Evolutionary conservation across 2,329 filamentous ascomycete species (phyloP).

Genomic region (Trichoderma atrobrunneum): DNA sequence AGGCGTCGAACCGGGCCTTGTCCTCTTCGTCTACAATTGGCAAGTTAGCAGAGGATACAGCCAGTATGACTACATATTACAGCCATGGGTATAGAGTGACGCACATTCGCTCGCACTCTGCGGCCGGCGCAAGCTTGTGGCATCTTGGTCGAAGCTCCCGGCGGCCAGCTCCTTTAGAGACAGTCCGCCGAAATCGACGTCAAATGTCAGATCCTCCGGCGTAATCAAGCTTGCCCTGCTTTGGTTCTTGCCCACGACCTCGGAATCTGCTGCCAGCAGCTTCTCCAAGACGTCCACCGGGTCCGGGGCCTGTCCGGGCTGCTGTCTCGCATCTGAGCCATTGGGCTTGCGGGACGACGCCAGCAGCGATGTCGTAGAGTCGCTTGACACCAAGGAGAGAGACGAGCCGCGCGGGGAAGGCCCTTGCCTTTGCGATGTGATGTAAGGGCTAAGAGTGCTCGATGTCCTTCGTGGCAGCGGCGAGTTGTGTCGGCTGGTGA

Average conservation of each 20-base stretch:
- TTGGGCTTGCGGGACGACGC: constrained; percentile 62
- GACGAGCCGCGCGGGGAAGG: constrained; percentile 72
- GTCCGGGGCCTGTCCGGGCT: constrained; percentile 50
- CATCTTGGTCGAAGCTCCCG: constrained; percentile 25
- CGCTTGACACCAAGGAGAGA: constrained; percentile 71
- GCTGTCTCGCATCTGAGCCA: constrained; percentile 65
- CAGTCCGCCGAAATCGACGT: constrained; percentile 76
- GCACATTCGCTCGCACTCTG: constrained; percentile 72
- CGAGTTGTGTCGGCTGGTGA: constrained; percentile 67
- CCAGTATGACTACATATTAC: not conserved
- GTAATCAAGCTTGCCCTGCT: constrained; percentile 32
- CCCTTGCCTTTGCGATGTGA: constrained; percentile 65
- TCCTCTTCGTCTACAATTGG: constrained; percentile 66
- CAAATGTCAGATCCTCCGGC: constrained; percentile 56
- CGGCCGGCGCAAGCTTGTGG: constrained; percentile 41
- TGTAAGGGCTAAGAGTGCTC: constrained; percentile 65
- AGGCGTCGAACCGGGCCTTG: constrained; percentile 79
- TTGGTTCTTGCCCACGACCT: constrained; percentile 17
- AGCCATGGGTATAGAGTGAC: constrained; percentile 26
- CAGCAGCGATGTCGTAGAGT: constrained; percentile 74
- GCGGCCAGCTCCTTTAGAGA: constrained; percentile 68
- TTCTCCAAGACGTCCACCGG: constrained; percentile 66
- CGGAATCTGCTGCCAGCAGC: constrained; percentile 38
- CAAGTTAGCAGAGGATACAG: not conserved
- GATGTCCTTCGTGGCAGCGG: constrained; percentile 67